Conservation (phyloP, 768 basidiomycete species). For the Suillus sp. region DNA sequence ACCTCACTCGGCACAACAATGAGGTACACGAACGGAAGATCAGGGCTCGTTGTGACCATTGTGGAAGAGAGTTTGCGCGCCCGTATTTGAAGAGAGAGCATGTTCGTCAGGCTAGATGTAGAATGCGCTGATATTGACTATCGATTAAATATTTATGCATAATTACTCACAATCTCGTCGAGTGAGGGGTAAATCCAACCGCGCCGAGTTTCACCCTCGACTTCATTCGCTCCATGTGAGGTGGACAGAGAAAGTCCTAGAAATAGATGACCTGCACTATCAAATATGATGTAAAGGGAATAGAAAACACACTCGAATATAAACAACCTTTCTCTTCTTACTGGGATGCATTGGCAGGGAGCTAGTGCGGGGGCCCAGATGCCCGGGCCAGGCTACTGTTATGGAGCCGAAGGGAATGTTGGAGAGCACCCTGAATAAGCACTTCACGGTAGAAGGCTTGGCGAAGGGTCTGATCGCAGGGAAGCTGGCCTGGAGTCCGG, state of each 20-base stretch:
- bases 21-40: neutral
- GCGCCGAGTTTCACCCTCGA: no score
- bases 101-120: neutral
- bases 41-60: neutral
- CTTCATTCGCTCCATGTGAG: no score
- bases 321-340: no score
- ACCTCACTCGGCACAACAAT: neutral
- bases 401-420: constrained; percentile 43
- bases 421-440: constrained; percentile 47
- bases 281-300: no score
- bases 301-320: no score
- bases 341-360: no score
- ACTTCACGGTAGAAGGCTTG: constrained; percentile 50
- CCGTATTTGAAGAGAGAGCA: neutral
- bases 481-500: constrained; percentile 38
- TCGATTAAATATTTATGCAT: no score
- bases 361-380: constrained; percentile 38
- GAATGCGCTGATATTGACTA: no score
- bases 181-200: no score
- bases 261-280: no score
- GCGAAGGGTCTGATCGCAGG: constrained; percentile 47
- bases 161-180: no score
- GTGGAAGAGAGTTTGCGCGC: neutral
- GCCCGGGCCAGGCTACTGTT: constrained; percentile 46
- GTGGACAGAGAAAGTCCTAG: no score